Base-by-base conservation (phyloP, 768 basidiomycete genomes). In the Cystofilobasidium capitatum region DNA sequence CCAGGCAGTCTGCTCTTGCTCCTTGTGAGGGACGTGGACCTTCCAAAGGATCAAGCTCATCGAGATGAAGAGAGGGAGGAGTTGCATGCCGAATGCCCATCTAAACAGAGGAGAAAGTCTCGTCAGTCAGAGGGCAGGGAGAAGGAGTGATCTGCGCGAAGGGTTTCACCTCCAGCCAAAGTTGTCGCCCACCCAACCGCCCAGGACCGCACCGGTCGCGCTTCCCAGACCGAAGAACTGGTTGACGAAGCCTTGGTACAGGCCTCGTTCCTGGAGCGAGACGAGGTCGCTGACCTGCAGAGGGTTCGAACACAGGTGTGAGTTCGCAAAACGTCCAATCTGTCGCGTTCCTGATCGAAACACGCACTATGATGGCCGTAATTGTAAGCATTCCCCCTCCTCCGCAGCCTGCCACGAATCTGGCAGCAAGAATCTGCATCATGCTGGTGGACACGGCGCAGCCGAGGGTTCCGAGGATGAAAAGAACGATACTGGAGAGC, bases 211-310 rank as follows among this genome's bases (percentile, higher is more conserved):
- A 6, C 75, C 75, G 0, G 70, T 60, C 0, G 74, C 73, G 0
- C 70, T 45, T 12, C 75, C 75, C 3, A 70, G 69, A 2, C 70
- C 73, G 37, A 73, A 72, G 10, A 75, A 69, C 22, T 73, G 51
- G 51, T 73, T 73, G 14, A 72, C 70, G 61, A 36, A 39, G 39
- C 70, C 70, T 70, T 75, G 75, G 58, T 75, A 75, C 7, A 75
- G 62, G 6, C 75, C 75, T 35, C 75, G 69, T 33, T 74, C 73
- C n/a, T 71, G 71, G 8, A 72, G 60, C 3, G 74, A 74, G 6
- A 75, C 75, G 10, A 75, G 71, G 40, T 74, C 73, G 36, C 70
- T 61, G 44, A 74, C 51, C 51, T 55, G 51, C 24, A 26, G 6
- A 24, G 22, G 20, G 47, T 49, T 20, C 14, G 8, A 51, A 20